These are phyloP conservation scores for Daucus carota DNA, from an alignment of 129 eudicot genomes.

Conservation along the genomic window DNA sequence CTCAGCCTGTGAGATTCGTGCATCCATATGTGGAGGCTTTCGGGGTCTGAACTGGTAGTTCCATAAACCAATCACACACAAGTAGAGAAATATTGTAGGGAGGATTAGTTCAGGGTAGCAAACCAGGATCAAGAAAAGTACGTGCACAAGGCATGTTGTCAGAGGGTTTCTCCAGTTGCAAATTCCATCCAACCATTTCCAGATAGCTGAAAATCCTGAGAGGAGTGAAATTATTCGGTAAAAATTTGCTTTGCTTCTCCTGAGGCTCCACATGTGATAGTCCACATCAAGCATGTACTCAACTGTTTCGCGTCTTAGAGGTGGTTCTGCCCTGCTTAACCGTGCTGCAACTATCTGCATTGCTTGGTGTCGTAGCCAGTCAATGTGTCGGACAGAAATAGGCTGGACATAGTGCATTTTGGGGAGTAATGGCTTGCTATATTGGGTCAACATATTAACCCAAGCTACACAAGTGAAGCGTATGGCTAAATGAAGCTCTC, in stretches of 20 bases:
- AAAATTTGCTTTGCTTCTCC: slow-evolving; percentile 90
- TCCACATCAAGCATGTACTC: slow-evolving; percentile 93
- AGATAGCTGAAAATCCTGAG: slow-evolving; percentile 45
- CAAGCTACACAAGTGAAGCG: slow-evolving; percentile 83
- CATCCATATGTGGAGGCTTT: slow-evolving; percentile 87
- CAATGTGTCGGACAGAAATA: slow-evolving; percentile 69
- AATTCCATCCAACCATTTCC: slow-evolving; percentile 57
- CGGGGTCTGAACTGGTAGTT: slow-evolving; percentile 73
- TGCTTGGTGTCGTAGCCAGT: slow-evolving; percentile 92
- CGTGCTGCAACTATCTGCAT: slow-evolving; percentile 62
- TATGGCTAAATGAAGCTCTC: slow-evolving; percentile 78
- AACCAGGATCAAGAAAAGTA: slow-evolving; percentile 64
- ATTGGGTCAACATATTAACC: slow-evolving; percentile 76
- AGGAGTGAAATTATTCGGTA: slow-evolving; percentile 63
- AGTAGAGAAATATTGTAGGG: slow-evolving; percentile 80
- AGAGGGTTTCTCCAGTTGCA: slow-evolving; percentile 74
- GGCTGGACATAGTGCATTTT: slow-evolving; percentile 91
- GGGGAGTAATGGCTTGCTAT: slow-evolving; percentile 83
- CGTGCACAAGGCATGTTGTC: slow-evolving; percentile 69
- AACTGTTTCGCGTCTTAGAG: slow-evolving; percentile 62
- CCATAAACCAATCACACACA: slow-evolving; percentile 83
- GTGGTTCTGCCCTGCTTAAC: slow-evolving; percentile 80
- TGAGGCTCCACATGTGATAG: slow-evolving; percentile 68
- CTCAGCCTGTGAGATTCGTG: slow-evolving; percentile 81
- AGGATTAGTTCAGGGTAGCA: slow-evolving; percentile 85